These are phyloP conservation scores for Knoxia roxburghii DNA, from an alignment of 257 asterid genomes.

Conservation along the genomic window DNA sequence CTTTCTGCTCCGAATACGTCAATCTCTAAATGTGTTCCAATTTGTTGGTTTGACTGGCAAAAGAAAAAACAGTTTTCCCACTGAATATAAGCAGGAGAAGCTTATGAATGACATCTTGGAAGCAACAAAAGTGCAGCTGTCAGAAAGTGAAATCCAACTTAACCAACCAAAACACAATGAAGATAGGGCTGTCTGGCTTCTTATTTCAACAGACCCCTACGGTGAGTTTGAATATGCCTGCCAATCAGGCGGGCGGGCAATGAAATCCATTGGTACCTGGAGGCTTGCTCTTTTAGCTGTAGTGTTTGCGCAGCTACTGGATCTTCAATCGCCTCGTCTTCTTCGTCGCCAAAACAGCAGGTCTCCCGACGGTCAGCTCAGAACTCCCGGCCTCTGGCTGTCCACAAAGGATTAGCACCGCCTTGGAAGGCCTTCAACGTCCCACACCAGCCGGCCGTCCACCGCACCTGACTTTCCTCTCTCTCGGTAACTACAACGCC, in stretches of 20 bases:
- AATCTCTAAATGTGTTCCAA: slow-evolving; percentile 55
- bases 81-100: slow-evolving; percentile 25
- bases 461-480: no score
- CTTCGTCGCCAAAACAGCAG: no score
- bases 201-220: slow-evolving; percentile 49
- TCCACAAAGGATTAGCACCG: no score
- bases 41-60: slow-evolving; percentile 60
- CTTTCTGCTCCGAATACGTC: slow-evolving; percentile 64
- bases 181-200: slow-evolving; percentile 74
- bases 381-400: no score
- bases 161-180: slow-evolving; percentile 34
- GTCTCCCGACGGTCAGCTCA: no score
- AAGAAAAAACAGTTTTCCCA: slow-evolving; percentile 25
- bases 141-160: slow-evolving; percentile 28
- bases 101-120: slow-evolving; percentile 47
- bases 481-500: no score
- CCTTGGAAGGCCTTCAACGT: no score
- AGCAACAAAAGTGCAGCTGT: slow-evolving; percentile 49
- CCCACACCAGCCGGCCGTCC: no score
- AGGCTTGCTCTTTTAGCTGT: slow-evolving; percentile 82
- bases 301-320: no score
- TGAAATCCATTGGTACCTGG: slow-evolving; percentile 37
- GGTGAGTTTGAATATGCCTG: slow-evolving; percentile 26
- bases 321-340: no score
- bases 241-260: slow-evolving; percentile 34